Base-by-base conservation (phyloP, 2,329 filamentous ascomycete genomes). In the Epichloe scottii region DNA sequence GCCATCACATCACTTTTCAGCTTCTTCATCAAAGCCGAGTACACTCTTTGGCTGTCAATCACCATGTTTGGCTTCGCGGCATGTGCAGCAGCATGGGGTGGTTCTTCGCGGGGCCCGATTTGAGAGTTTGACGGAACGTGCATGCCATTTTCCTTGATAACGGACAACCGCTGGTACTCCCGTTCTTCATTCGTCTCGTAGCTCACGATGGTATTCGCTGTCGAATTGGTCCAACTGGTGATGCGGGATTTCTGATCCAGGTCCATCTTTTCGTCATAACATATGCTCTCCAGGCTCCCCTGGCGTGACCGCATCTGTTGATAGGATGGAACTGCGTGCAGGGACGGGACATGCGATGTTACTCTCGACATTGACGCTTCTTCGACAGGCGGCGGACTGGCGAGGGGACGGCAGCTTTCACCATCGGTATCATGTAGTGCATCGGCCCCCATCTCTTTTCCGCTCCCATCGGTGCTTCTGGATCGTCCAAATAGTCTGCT, bases 141-240 rank as follows among this genome's bases (percentile, higher is more conserved):
- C 4, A 52, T 62, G 1, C 72, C 73, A 52, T 72, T 71, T 61
- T 85, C 82, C 44, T 77, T 77, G 59, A 85, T 85, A 23, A 82
- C 72, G 2, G 81, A 82, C n/a, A 85, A 66, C 1, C 79, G 74
- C 58, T 84, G 76, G 17, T 69, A 63, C 53, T 78, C 70, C 70
- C 75, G 66, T 53, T 77, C 73, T 1, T 61, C 66, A 50, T 60
- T 60, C 4, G 47, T 52, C 17, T 53, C 66, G 43, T 73, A 53
- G 62, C 66, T 78, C 5, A 73, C 65, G 3, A 77, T 74, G 3
- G 77, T 80, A 51, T 75, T 75, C 2, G 73, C 71, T 1, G 77
- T 78, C 0, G 84, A 85, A 54, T 81, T 79, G 4, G 77, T 77
- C 85, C 85, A 88, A 62, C 84, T 89, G 2, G 84, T 87, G 48